Conservation (phyloP, 2,329 filamentous ascomycete species). For the Thermoascus crustaceus region DNA sequence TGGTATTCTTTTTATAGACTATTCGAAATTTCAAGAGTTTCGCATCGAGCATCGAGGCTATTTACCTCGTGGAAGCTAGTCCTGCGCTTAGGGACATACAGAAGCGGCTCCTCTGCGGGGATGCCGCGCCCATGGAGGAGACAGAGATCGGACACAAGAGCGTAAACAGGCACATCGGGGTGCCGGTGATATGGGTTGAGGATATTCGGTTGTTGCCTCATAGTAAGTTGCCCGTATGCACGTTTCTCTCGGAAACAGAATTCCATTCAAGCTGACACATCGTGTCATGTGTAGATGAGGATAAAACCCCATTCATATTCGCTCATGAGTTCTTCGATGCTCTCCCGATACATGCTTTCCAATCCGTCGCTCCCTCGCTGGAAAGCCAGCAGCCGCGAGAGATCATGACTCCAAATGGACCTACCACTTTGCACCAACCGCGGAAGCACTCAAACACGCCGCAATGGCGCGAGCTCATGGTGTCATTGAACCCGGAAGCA, state of each 20-base stretch:
- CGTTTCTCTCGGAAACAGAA: conserved; percentile 8
- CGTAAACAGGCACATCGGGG: conserved; percentile 62
- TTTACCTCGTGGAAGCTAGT: conserved; percentile 95
- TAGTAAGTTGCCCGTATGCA: conserved; percentile 39
- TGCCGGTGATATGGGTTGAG: conserved; percentile 84
- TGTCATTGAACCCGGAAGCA: conserved; percentile 57
- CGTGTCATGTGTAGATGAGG: conserved; percentile 43
- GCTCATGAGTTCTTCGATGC: conserved; percentile 99
- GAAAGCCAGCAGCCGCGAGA: conserved; percentile 38
- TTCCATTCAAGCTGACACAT: conserved; percentile 6
- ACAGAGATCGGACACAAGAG: conserved; percentile 67
- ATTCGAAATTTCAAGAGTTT: conserved; percentile 75
- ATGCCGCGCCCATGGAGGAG: conserved; percentile 57
- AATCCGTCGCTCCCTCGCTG: conserved; percentile 55
- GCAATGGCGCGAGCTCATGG: conserved; percentile 78
- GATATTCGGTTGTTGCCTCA: conserved; percentile 75
- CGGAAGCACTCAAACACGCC: conserved; percentile 35
- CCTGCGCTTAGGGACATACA: conserved; percentile 67
- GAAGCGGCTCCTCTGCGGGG: conserved; percentile 71
- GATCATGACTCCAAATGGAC: conserved; percentile 42
- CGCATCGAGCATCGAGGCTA: conserved; percentile 66
- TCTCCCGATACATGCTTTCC: conserved; percentile 90
- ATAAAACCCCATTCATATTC: conserved; percentile 80
- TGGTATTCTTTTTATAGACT: conserved; percentile 48
- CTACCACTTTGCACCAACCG: conserved; percentile 37